Evolutionary conservation across 495 filamentous ascomycete genomes (phyloP).

Genomic region (Penicillium lividum): DNA sequence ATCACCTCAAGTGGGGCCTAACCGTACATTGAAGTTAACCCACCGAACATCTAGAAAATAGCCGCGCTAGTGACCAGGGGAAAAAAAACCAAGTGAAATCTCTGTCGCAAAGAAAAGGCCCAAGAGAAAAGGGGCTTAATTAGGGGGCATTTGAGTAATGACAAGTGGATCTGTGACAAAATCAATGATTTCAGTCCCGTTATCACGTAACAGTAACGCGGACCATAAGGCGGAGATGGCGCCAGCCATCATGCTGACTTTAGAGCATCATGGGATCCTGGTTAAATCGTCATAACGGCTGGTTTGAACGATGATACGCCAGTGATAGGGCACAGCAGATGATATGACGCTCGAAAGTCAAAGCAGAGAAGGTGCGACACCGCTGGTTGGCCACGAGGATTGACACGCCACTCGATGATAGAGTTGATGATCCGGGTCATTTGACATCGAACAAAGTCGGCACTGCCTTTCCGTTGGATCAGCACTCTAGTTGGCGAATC

Average conservation of each 20-base stretch:
- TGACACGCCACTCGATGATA: slow-evolving; percentile 29
- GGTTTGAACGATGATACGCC: slow-evolving; percentile 19
- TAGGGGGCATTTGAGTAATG: slow-evolving; percentile 20
- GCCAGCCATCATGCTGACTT: neutral
- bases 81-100: slow-evolving; percentile 7
- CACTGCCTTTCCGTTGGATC: slow-evolving; percentile 5
- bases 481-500: slow-evolving; percentile 3
- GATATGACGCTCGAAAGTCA: slow-evolving; percentile 14
- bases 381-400: slow-evolving; percentile 28
- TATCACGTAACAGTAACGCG: slow-evolving; percentile 15
- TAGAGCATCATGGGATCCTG: slow-evolving; percentile 21
- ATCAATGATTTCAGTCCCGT: neutral
- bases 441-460: slow-evolving; percentile 3
- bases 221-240: slow-evolving; percentile 6
- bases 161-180: neutral
- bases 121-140: slow-evolving; percentile 23
- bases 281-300: slow-evolving; percentile 12
- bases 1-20: slow-evolving; percentile 21
- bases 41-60: slow-evolving; percentile 11
- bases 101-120: slow-evolving; percentile 4
- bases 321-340: slow-evolving; percentile 13
- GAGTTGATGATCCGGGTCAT: slow-evolving; percentile 15
- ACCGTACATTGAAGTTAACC: slow-evolving; percentile 13
- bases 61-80: neutral
- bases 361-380: slow-evolving; percentile 12